A percentile compares a stretch with the other conserved stretches of the same genome.
Evolutionary conservation across 2,329 filamentous ascomycete genomes (phyloP).

Genomic region (Fusarium chaquense): DNA sequence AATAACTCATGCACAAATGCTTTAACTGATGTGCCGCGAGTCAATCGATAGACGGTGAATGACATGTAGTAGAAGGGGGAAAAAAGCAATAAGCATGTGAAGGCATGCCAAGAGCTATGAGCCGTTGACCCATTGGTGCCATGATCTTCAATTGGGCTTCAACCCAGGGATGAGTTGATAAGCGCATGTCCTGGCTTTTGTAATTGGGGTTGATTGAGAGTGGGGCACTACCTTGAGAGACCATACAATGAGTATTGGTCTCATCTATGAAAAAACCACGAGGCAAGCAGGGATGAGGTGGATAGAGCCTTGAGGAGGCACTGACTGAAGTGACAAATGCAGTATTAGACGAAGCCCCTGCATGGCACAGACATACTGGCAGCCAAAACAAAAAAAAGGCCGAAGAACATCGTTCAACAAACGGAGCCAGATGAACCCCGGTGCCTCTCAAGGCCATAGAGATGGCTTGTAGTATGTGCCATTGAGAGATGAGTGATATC

Average conservation of each 20-base stretch:
- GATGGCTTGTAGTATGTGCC: neutral
- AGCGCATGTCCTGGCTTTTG: neutral
- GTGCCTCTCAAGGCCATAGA: neutral
- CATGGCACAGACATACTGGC: conserved; percentile 24
- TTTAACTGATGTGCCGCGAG: conserved; percentile 9
- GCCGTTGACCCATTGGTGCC: conserved; percentile 2
- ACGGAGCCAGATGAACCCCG: neutral
- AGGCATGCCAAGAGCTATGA: neutral
- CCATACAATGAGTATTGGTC: conserved; percentile 3
- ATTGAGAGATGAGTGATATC: conserved; percentile 6
- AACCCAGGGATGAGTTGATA: conserved; percentile 7
- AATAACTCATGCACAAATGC: conserved; percentile 17
- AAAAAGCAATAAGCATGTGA: conserved; percentile 12
- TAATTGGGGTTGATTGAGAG: neutral
- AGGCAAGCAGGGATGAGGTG: conserved; percentile 34
- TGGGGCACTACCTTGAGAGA: neutral
- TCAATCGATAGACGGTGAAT: conserved; percentile 6
- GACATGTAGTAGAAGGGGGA: neutral
- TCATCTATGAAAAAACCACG: conserved; percentile 31
- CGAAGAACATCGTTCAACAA: conserved; percentile 6
- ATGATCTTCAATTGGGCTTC: conserved; percentile 15
- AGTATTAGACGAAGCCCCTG: conserved; percentile 6
- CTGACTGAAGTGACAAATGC: conserved; percentile 14
- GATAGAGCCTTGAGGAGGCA: conserved; percentile 14
- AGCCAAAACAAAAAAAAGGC: neutral